These are phyloP conservation scores for Fusarium aywerte DNA, from an alignment of 2,329 filamentous ascomycete species.

Conservation along the genomic window DNA sequence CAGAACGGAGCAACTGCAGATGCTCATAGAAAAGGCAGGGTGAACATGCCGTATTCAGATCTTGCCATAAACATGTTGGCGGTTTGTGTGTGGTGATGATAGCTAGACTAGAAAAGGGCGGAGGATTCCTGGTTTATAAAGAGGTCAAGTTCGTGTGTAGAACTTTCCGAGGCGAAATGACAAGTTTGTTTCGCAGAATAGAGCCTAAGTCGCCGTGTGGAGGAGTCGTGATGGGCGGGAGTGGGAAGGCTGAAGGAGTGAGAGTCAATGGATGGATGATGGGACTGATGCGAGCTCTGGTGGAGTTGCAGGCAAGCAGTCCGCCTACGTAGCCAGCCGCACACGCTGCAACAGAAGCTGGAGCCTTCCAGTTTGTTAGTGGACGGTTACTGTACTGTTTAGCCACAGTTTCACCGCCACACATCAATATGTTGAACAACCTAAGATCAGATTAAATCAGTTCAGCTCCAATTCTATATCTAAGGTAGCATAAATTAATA, in stretches of 20 bases:
- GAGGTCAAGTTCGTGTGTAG: background rate
- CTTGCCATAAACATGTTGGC: conserved; percentile 98
- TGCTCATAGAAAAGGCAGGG: conserved; percentile 32
- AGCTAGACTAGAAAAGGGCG: conserved; percentile 24
- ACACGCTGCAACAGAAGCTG: conserved; percentile 17
- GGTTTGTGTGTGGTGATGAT: conserved; percentile 43
- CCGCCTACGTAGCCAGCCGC: conserved; percentile 51
- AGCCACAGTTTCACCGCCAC: conserved; percentile 41
- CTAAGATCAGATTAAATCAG: background rate
- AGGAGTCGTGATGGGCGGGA: background rate
- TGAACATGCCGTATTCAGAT: conserved; percentile 94
- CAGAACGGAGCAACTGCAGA: conserved; percentile 8
- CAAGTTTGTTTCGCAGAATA: background rate
- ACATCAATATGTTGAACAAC: background rate
- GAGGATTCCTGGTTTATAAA: conserved; percentile 11
- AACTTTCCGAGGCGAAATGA: background rate
- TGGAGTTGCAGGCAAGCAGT: conserved; percentile 53
- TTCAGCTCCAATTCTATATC: background rate
- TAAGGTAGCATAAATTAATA: background rate
- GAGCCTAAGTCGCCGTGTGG: conserved; percentile 1
- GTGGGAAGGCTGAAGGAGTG: conserved; percentile 25
- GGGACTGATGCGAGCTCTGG: conserved; percentile 44
- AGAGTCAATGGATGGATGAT: conserved; percentile 28
- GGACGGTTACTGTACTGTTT: background rate
- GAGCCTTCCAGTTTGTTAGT: conserved; percentile 26